Evolutionary conservation across 441 rosid genomes (phyloP).

Genomic region (Brassica balearica): DNA sequence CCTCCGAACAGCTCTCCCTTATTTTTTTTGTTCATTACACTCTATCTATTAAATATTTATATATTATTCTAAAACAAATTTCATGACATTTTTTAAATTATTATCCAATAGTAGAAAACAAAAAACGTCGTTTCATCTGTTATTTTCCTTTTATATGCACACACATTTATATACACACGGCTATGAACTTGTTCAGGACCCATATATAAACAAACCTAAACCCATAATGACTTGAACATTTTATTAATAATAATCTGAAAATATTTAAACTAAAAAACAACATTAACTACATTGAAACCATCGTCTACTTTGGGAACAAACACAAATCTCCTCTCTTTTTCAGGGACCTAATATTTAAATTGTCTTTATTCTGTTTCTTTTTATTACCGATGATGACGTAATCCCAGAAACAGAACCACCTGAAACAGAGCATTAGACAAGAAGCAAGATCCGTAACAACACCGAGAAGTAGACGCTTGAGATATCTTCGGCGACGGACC

Average conservation of each 20-base stretch:
- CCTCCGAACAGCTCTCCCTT: slow-evolving; percentile 29
- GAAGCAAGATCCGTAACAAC: slow-evolving; percentile 28
- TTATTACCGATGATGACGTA: slow-evolving; percentile 41
- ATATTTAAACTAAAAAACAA: slow-evolving; percentile 13
- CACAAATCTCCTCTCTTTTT: slow-evolving; percentile 33
- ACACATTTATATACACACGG: slow-evolving; percentile 29
- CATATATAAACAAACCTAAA: slow-evolving; percentile 10
- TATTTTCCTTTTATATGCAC: slow-evolving; percentile 37
- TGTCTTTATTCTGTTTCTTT: neutral
- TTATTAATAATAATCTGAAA: slow-evolving; percentile 6
- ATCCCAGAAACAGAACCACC: slow-evolving; percentile 44
- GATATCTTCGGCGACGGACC: slow-evolving; percentile 50
- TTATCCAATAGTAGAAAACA: slow-evolving; percentile 24
- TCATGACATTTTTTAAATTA: neutral
- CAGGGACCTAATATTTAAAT: slow-evolving; percentile 16
- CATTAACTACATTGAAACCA: slow-evolving; percentile 31
- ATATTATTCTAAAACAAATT: neutral
- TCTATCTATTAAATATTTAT: slow-evolving; percentile 1
- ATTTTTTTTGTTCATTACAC: slow-evolving; percentile 15
- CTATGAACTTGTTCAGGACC: slow-evolving; percentile 31
- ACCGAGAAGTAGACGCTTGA: slow-evolving; percentile 42
- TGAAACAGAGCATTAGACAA: slow-evolving; percentile 44
- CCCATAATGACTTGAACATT: neutral
- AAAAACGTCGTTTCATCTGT: slow-evolving; percentile 39
- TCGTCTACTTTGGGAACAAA: slow-evolving; percentile 43